Conservation (phyloP, 805 yeast species). For the Metschnikowia henanensis region DNA sequence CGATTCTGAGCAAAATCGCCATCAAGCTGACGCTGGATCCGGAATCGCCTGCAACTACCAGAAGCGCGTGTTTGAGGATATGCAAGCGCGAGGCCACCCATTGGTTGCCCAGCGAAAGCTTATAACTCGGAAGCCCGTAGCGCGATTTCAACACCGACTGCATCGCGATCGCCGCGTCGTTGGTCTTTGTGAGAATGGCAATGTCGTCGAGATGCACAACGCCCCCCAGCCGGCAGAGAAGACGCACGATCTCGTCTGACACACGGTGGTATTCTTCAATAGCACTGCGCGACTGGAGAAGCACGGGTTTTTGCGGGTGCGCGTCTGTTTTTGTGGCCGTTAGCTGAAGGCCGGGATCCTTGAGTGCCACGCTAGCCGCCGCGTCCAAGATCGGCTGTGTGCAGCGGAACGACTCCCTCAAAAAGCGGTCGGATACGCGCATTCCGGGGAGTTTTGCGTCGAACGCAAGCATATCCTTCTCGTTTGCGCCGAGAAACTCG, state of each 20-base stretch:
- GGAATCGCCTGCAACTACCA: conserved; percentile 25
- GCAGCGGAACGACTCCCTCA: conserved; percentile 59
- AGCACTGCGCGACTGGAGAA: conserved; percentile 5
- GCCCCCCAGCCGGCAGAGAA: conserved; percentile 21
- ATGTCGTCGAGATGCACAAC: conserved; percentile 15
- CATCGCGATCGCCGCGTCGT: conserved; percentile 14
- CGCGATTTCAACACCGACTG: conserved; percentile 13
- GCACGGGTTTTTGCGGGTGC: conserved; percentile 10
- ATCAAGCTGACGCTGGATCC: conserved; percentile 35
- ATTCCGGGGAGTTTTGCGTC: conserved; percentile 21
- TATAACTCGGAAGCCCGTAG: conserved; percentile 13
- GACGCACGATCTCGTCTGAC: conserved; percentile 17
- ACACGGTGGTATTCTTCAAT: conserved; percentile 9
- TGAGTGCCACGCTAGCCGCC: conserved; percentile 29
- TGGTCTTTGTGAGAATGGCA: conserved; percentile 18
- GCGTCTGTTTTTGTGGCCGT: conserved; percentile 4
- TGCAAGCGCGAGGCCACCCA: conserved; percentile 17
- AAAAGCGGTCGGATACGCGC: conserved; percentile 27
- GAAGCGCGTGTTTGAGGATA: conserved; percentile 14
- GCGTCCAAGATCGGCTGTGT: conserved; percentile 55
- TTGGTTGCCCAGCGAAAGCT: conserved; percentile 16
- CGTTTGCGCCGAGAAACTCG: conserved; percentile 58
- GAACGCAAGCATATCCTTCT: conserved; percentile 30
- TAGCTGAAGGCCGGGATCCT: conserved; percentile 3
- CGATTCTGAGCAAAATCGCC: conserved; percentile 27